Evolutionary conservation across 257 asterid genomes (phyloP).

Genomic region (Solanum corneliomulleri): DNA sequence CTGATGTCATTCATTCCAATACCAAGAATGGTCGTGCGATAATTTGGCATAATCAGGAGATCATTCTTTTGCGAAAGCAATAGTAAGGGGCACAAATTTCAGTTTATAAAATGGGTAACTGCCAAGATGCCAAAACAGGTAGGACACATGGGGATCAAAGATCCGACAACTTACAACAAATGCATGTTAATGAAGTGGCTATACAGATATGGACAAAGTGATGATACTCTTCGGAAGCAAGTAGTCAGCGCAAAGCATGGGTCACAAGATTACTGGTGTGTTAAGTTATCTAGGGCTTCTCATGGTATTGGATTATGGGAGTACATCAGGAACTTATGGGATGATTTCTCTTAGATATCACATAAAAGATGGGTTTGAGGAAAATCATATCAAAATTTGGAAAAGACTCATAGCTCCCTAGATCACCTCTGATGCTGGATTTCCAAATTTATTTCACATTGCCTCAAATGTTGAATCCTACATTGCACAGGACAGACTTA

Average conservation of each 20-base stretch:
- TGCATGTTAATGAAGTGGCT: not conserved
- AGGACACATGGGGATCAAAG: not conserved
- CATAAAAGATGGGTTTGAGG: not conserved
- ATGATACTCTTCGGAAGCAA: not conserved
- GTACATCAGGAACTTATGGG: not conserved
- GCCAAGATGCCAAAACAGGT: not conserved
- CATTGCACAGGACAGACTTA: not conserved
- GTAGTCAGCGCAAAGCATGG: not conserved
- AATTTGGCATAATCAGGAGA: not conserved
- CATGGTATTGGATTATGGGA: not conserved
- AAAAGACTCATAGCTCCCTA: not conserved
- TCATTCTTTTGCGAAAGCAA: not conserved
- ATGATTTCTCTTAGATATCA: not conserved
- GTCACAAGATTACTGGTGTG: not conserved
- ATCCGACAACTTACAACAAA: not conserved
- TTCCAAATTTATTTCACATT: not conserved
- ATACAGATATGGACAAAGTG: not conserved
- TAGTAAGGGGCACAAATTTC: not conserved
- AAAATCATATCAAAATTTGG: not conserved
- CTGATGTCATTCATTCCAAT: not conserved
- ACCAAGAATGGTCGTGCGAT: not conserved
- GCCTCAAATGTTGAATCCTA: not conserved
- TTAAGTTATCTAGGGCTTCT: not conserved
- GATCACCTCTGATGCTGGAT: not conserved
- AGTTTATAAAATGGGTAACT: not conserved